phyloP scores from a whole-genome alignment of 805 yeast genomes.

The Schwanniomyces polymorphus region DNA sequence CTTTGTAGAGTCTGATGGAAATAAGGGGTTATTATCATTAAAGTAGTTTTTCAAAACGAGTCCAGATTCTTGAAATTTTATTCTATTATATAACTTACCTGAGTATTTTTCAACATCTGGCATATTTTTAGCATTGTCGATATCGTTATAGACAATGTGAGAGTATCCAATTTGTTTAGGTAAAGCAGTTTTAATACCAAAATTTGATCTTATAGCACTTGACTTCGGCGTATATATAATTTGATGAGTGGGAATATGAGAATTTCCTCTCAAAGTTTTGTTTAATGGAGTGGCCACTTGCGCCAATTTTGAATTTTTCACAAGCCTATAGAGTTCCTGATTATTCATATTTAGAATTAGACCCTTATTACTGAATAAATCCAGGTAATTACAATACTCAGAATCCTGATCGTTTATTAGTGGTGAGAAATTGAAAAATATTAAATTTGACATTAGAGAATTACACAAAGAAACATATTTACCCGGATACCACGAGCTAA shows the following conservation, averaged over 20 bases:
- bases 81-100: constrained; percentile 58
- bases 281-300: constrained; percentile 45
- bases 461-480: constrained; percentile 1
- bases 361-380: neutral
- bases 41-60: constrained; percentile 42
- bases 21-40: constrained; percentile 40
- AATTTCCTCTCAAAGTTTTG: constrained; percentile 26
- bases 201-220: constrained; percentile 64
- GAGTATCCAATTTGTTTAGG: constrained; percentile 63
- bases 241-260: constrained; percentile 64
- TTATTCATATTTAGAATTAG: constrained; percentile 17
- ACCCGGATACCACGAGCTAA: constrained; percentile 16
- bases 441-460: neutral
- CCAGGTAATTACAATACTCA: neutral
- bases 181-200: constrained; percentile 71
- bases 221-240: constrained; percentile 68
- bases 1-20: constrained; percentile 29
- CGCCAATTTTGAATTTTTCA: constrained; percentile 41
- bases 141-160: constrained; percentile 60
- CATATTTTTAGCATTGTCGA: constrained; percentile 66
- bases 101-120: constrained; percentile 69
- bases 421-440: neutral
- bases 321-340: constrained; percentile 33
- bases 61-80: constrained; percentile 69
- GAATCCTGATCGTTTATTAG: neutral